A percentile compares a stretch with the other conserved stretches of the same genome.
Evolutionary conservation across 768 basidiomycete genomes (phyloP).

Genomic region (Pulveroboletus frians): DNA sequence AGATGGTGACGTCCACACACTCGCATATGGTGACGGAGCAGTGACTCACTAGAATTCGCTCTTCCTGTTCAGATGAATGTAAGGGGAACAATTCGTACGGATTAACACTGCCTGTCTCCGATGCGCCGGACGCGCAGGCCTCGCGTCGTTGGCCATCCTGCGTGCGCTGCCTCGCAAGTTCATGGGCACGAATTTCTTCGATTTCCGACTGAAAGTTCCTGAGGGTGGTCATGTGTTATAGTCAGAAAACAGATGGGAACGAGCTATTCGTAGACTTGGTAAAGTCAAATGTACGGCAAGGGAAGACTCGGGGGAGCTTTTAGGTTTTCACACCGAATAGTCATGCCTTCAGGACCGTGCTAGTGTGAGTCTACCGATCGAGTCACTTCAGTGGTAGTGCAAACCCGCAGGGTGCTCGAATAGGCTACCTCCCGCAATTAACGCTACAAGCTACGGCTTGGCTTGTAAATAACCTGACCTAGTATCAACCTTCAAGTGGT

Average conservation of each 20-base stretch:
- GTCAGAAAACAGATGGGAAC: neutral
- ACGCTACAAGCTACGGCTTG: too few relatives aligned
- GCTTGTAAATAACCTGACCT: too few relatives aligned
- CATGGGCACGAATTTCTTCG: constrained; percentile 66
- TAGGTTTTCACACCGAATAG: neutral
- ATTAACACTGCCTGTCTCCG: neutral
- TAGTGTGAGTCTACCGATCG: neutral
- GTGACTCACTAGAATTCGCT: constrained; percentile 13
- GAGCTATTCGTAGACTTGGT: neutral
- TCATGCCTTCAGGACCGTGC: neutral
- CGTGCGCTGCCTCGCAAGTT: constrained; percentile 57
- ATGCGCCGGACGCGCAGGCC: constrained; percentile 20
- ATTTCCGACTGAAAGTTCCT: constrained; percentile 61
- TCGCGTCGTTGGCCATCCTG: constrained; percentile 45
- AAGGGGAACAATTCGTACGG: neutral
- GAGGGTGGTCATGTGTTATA: constrained; percentile 28
- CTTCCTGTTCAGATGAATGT: constrained; percentile 15
- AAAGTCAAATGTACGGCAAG: constrained; percentile 2
- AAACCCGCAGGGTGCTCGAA: too few relatives aligned
- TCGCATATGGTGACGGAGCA: neutral
- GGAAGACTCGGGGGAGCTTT: neutral
- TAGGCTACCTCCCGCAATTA: too few relatives aligned
- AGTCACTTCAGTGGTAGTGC: neutral
- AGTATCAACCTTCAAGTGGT: too few relatives aligned
- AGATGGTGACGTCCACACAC: neutral